phyloP scores from a whole-genome alignment of 345 rosid species.

The Eucalyptus paniculata region DNA sequence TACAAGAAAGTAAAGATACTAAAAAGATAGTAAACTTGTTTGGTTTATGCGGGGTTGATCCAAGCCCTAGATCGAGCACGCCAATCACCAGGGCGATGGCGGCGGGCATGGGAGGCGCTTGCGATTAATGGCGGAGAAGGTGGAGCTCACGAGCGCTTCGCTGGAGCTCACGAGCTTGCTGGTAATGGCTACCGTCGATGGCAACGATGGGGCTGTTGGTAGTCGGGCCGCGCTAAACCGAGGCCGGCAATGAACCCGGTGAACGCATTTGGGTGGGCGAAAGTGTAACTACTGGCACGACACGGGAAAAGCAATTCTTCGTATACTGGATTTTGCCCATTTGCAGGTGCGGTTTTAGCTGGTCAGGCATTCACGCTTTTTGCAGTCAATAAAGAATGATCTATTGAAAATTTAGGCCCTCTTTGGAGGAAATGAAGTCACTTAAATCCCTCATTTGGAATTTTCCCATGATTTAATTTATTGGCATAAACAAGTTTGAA shows the following conservation, averaged over 20 bases:
- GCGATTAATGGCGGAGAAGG: too few species aligned
- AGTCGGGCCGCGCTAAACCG: background rate
- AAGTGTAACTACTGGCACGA: background rate
- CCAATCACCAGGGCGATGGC: rapidly evolving
- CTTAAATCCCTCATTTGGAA: background rate
- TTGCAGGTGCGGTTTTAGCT: background rate
- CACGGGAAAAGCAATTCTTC: background rate
- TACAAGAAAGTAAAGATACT: too few species aligned
- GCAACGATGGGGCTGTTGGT: too few species aligned
- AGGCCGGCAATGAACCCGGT: background rate
- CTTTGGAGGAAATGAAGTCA: background rate
- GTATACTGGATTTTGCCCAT: background rate
- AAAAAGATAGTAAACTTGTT: too few species aligned
- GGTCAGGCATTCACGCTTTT: background rate
- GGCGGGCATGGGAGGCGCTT: too few species aligned
- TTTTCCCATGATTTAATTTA: background rate
- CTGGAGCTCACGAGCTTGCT: too few species aligned
- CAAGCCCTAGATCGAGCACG: too few species aligned
- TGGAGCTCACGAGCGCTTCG: too few species aligned
- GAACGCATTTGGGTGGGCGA: background rate
- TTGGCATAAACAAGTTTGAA: background rate
- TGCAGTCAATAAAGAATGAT: background rate
- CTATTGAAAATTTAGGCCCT: background rate
- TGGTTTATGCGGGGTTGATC: too few species aligned
- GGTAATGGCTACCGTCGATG: too few species aligned